phyloP scores from a whole-genome alignment of 805 yeast species.

The Cyberlindnera euphorbiiphila region DNA sequence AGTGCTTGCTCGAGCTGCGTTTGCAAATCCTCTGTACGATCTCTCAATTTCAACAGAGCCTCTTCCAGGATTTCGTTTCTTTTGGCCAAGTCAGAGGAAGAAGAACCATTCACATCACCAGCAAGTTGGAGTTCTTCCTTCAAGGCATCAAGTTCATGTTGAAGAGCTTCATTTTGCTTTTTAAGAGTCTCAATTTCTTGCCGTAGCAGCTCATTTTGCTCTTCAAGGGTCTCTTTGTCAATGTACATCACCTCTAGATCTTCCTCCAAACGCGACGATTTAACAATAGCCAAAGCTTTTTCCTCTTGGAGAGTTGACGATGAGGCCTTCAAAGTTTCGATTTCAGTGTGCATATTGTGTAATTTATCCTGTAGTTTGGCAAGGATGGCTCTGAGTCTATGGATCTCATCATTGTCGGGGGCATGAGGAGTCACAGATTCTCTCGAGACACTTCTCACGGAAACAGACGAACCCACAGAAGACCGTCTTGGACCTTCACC shows the following conservation, averaged over 20 bases:
- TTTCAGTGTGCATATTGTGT: constrained; percentile 30
- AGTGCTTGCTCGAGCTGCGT: constrained; percentile 28
- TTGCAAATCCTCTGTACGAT: constrained; percentile 29
- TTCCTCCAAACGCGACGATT: constrained; percentile 23
- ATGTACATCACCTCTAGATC: constrained; percentile 33
- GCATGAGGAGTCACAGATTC: neutral
- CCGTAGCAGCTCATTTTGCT: constrained; percentile 31
- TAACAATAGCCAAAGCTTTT: constrained; percentile 29
- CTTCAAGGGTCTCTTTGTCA: constrained; percentile 42
- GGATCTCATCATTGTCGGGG: constrained; percentile 12
- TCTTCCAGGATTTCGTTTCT: constrained; percentile 38
- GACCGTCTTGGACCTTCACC: neutral
- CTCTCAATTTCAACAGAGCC: constrained; percentile 36
- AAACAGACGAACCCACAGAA: too few species aligned
- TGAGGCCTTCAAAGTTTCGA: constrained; percentile 26
- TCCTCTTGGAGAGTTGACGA: constrained; percentile 28
- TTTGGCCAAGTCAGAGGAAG: constrained; percentile 13
- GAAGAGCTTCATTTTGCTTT: constrained; percentile 9
- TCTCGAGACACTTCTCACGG: constrained; percentile 3
- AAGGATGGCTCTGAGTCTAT: constrained; percentile 32
- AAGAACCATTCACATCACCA: constrained; percentile 8
- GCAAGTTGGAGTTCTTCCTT: constrained; percentile 21
- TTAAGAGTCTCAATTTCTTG: constrained; percentile 18
- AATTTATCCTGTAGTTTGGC: constrained; percentile 45
- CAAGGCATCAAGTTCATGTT: constrained; percentile 9